These are phyloP conservation scores for Chenopodium album DNA, from an alignment of 148 eudicot genomes.

Conservation along the genomic window DNA sequence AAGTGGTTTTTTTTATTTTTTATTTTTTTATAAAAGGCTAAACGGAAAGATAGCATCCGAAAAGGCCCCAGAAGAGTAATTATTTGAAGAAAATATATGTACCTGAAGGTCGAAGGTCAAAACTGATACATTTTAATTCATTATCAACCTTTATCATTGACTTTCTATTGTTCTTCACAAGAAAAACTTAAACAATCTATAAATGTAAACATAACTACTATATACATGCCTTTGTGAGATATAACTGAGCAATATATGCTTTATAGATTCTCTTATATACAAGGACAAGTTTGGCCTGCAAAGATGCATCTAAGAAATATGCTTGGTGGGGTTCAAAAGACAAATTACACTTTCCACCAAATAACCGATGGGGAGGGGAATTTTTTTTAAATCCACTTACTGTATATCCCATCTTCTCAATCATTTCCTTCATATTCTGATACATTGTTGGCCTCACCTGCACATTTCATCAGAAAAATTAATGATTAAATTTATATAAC, in stretches of 20 bases:
- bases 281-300: constrained; percentile 87
- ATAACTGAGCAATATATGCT: constrained; percentile 78
- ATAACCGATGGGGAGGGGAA: background rate
- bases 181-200: background rate
- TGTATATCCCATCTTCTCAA: constrained; percentile 89
- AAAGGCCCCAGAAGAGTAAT: background rate
- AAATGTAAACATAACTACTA: constrained; percentile 2
- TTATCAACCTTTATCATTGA: constrained; percentile 46
- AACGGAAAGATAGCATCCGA: background rate
- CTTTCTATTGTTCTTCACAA: background rate
- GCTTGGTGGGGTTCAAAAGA: background rate
- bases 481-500: background rate
- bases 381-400: constrained; percentile 38
- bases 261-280: constrained; percentile 87
- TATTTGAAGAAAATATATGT: constrained; percentile 30
- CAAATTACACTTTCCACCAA: background rate
- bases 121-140: constrained; percentile 63
- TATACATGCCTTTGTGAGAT: constrained; percentile 62
- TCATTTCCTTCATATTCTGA: constrained; percentile 81
- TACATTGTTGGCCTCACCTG: constrained; percentile 96
- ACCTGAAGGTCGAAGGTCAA: constrained; percentile 95
- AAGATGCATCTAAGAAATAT: background rate
- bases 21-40: no score
- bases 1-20: no score
- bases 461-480: constrained; percentile 11